Conservation (phyloP, 306 rosid species). For the Ammopiptanthus mongolicus region DNA sequence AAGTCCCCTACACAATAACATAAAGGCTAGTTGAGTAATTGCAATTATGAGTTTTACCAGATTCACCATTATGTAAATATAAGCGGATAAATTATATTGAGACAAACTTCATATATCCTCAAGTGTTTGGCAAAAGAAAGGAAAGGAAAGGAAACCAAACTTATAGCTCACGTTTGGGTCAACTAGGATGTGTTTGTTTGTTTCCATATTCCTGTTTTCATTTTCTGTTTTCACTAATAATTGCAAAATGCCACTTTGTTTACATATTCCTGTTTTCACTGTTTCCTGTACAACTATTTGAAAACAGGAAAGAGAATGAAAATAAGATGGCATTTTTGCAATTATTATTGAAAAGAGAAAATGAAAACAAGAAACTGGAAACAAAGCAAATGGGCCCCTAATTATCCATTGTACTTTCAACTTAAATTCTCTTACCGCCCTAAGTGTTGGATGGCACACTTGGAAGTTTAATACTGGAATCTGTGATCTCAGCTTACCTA, state of each 20-base stretch:
- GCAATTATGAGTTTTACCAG: background rate
- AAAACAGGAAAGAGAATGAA: no score
- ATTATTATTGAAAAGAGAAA: no score
- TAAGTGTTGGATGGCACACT: background rate
- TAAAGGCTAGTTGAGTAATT: conserved; percentile 5
- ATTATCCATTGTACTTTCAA: background rate
- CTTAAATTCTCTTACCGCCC: background rate
- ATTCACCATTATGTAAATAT: background rate
- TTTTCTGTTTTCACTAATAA: no score
- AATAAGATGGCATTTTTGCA: no score
- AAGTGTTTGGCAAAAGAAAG: background rate
- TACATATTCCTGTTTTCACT: no score
- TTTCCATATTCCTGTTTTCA: no score
- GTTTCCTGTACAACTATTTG: no score
- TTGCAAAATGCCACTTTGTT: no score
- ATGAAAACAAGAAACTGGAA: no score
- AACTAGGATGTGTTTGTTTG: no score
- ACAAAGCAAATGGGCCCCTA: no score
- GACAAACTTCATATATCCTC: background rate
- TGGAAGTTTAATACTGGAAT: background rate
- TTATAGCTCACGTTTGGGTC: background rate
- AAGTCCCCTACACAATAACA: conserved; percentile 64
- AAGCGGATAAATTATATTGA: background rate
- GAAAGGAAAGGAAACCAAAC: background rate
- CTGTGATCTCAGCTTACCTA: background rate